Evolutionary conservation across 169 alveolate genomes (phyloP).

Genomic region (Plasmodium falciparum): DNA sequence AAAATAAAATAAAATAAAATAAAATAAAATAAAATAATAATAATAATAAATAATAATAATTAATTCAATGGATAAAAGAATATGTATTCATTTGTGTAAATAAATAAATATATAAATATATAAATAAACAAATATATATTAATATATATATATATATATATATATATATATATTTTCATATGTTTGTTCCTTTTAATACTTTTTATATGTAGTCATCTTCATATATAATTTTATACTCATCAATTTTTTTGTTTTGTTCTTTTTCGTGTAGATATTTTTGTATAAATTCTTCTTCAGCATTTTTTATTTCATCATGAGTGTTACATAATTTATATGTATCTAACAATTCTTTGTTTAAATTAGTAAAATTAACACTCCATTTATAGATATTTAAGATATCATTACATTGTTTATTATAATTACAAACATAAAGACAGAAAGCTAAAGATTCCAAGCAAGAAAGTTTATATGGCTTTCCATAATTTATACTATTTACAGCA

Average conservation of each 20-base stretch:
- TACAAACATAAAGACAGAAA: slow-evolving; percentile 73
- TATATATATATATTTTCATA: too few relatives aligned
- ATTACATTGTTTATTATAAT: slow-evolving; percentile 58
- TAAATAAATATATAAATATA: too few relatives aligned
- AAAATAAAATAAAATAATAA: background rate
- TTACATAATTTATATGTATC: slow-evolving; percentile 69
- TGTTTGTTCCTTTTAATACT: too few relatives aligned
- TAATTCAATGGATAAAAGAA: background rate
- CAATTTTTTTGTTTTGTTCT: slow-evolving; percentile 61
- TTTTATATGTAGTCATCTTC: slow-evolving; percentile 65
- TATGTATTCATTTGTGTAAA: background rate
- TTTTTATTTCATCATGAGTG: slow-evolving; percentile 68
- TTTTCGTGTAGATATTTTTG: slow-evolving; percentile 32
- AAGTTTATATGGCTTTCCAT: slow-evolving; percentile 77
- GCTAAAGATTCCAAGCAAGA: slow-evolving; percentile 77
- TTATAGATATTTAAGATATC: slow-evolving; percentile 68
- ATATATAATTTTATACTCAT: slow-evolving; percentile 63
- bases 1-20: background rate
- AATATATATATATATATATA: too few relatives aligned
- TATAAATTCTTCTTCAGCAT: slow-evolving; percentile 67
- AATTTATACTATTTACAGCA: slow-evolving; percentile 77
- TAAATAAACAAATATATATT: too few relatives aligned
- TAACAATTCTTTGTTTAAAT: slow-evolving; percentile 54
- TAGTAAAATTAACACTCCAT: slow-evolving; percentile 69
- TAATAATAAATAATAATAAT: background rate